Conservation (phyloP, 2,329 filamentous ascomycete genomes). For the Colletotrichum cuscutae region DNA sequence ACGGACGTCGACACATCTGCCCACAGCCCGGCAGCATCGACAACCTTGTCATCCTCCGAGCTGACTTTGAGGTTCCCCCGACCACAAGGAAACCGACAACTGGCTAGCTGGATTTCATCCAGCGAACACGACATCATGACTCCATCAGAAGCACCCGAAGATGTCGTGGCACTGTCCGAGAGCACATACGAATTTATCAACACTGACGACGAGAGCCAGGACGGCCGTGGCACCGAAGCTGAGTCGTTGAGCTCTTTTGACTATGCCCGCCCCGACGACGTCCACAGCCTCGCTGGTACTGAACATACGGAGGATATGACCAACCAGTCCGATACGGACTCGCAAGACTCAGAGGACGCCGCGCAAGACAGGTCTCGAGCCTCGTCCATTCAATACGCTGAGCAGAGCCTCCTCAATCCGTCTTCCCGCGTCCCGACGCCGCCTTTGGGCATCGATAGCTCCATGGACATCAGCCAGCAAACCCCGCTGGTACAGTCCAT, state of each 20-base stretch:
- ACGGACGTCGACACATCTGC: slow-evolving; percentile 23
- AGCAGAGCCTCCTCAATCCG: slow-evolving; percentile 57
- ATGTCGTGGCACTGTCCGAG: slow-evolving; percentile 63
- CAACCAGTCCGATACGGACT: slow-evolving; percentile 29
- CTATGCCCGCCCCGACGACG: slow-evolving; percentile 59
- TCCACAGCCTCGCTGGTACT: slow-evolving; percentile 61
- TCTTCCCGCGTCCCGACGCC: slow-evolving; percentile 40
- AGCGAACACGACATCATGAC: slow-evolving; percentile 69
- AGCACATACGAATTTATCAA: slow-evolving; percentile 68
- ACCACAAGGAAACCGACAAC: slow-evolving; percentile 63
- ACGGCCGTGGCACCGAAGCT: slow-evolving; percentile 58
- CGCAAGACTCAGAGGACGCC: slow-evolving; percentile 34
- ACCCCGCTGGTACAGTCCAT: slow-evolving; percentile 48
- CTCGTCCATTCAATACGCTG: slow-evolving; percentile 60
- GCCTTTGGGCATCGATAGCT: slow-evolving; percentile 30
- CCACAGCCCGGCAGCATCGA: slow-evolving; percentile 39
- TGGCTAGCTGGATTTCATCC: slow-evolving; percentile 69
- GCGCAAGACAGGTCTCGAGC: slow-evolving; percentile 40
- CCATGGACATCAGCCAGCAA: slow-evolving; percentile 35
- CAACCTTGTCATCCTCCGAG: slow-evolving; percentile 51
- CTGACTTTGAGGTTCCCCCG: slow-evolving; percentile 66
- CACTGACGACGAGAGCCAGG: slow-evolving; percentile 64
- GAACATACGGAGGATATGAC: slow-evolving; percentile 54
- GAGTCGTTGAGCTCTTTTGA: slow-evolving; percentile 64
- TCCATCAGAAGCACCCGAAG: slow-evolving; percentile 52